Base-by-base conservation (phyloP, 495 filamentous ascomycete species). In the Penicillium chermesinum region DNA sequence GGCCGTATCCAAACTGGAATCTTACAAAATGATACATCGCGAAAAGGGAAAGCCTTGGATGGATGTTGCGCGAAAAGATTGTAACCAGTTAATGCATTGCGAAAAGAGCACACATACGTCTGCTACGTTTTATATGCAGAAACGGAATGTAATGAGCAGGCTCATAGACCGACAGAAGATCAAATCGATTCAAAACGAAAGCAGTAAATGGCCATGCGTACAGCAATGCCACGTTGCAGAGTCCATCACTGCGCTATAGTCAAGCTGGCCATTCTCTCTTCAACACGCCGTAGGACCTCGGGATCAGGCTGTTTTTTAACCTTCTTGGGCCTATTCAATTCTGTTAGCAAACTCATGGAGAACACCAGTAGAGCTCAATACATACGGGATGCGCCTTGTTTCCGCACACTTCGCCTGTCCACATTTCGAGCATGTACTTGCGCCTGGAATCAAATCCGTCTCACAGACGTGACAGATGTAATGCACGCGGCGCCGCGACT, bases 391-490 rank as follows among this genome's bases (percentile, higher is more conserved):
- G 49, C 77, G 59, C 52, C 63, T 69, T 45, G 75, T 78, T 15
- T 71, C 57, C 13, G 58, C 49, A 40, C 74, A 65, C 55, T 78
- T 80, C 40, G 64, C 62, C 59, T 87, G 81, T 9, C 73, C 71
- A 64, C 87, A 91, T 19, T 71, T 74, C n/a, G 59, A 55, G 58
- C 87, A 91, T n/a, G 30, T 67, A 27, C 46, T 71, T 48, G 62
- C 72, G 30, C 50, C 69, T 14, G 62, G 71, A 54, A 63, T 58
- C 58, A 77, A 88, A 9, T 71, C 54, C 17, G 71, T 80, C 36
- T 66, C 67, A 70, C 87, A 91, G 20, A 76, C 58, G 56, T 84
- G 80, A 55, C 87, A 91, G 20, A 71, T 68, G 61, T 83, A 85
- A 48, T 82, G 74, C 1, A 80, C 67, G 16, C 72, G 61, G 50